phyloP scores from a whole-genome alignment of 2,329 filamentous ascomycete genomes.

The Pseudogymnoascus sp. region DNA sequence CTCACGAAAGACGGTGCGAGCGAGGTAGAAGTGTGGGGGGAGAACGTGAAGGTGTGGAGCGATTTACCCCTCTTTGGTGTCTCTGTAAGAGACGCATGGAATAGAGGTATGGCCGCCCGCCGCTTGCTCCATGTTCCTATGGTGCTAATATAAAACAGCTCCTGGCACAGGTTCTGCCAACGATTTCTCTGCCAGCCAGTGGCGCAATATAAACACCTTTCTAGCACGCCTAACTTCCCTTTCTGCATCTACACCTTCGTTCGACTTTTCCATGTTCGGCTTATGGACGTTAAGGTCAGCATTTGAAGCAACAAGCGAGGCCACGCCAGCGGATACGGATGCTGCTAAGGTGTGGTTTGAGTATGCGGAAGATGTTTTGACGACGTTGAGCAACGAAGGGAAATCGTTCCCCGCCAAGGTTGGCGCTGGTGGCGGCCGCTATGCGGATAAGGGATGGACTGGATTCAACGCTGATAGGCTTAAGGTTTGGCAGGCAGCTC shows the following conservation, averaged over 20 bases:
- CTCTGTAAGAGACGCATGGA: conserved; percentile 22
- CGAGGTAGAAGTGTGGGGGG: conserved; percentile 15
- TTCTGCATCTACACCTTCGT: conserved; percentile 10
- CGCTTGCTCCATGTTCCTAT: not conserved
- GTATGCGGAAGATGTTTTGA: conserved; percentile 15
- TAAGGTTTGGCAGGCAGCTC: conserved; percentile 18
- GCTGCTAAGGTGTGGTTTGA: conserved; percentile 22
- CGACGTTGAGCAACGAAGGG: conserved; percentile 13
- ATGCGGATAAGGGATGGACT: conserved; percentile 19
- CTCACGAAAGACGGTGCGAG: conserved; percentile 14
- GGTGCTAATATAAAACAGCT: conserved; percentile 13
- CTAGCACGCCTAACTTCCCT: conserved; percentile 23
- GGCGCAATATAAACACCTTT: conserved; percentile 21
- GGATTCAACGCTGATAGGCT: conserved; percentile 25
- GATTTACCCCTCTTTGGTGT: conserved; percentile 25
- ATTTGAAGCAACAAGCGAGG: conserved; percentile 19
- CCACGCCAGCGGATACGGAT: conserved; percentile 14
- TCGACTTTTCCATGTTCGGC: conserved; percentile 24
- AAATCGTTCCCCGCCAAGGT: conserved; percentile 13
- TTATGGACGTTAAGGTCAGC: conserved; percentile 25
- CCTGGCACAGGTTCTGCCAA: conserved; percentile 5
- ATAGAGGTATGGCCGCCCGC: conserved; percentile 20
- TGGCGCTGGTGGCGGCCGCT: conserved; percentile 18
- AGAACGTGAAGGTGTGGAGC: conserved; percentile 21
- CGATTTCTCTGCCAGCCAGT: conserved; percentile 14